Percentiles rank a stretch among this genome's conserved stretches.
These are phyloP conservation scores for Dioscorea dumetorum DNA, from an alignment of 106 monocot genomes.

Conservation along the genomic window DNA sequence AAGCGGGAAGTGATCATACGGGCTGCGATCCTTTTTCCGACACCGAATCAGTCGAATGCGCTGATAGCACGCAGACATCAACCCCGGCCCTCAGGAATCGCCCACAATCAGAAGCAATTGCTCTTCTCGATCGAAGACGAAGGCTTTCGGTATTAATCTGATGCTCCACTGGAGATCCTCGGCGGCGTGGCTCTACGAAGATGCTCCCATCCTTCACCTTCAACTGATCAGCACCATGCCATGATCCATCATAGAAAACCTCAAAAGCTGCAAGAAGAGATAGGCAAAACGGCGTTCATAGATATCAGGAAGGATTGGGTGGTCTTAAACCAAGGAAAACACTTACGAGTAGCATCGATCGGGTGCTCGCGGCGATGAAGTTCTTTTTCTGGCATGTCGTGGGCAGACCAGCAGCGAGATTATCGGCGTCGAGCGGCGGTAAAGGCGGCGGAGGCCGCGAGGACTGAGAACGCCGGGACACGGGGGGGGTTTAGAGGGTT, in stretches of 20 bases:
- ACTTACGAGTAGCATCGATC: slow-evolving; percentile 14
- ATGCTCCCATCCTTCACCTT: slow-evolving; percentile 39
- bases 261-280: slow-evolving; percentile 59
- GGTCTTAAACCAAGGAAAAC: background rate
- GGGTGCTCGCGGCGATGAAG: background rate
- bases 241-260: slow-evolving; percentile 52
- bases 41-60: slow-evolving; percentile 22
- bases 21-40: slow-evolving; percentile 14
- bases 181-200: slow-evolving; percentile 9
- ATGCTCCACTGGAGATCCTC: slow-evolving; percentile 18
- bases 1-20: slow-evolving; percentile 23
- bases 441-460: no score
- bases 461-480: no score
- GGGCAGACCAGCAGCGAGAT: no score
- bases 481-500: no score
- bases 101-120: slow-evolving; percentile 39
- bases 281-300: background rate
- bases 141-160: slow-evolving; percentile 30
- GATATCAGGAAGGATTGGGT: background rate
- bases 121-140: slow-evolving; percentile 57
- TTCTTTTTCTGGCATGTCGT: background rate
- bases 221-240: slow-evolving; percentile 41
- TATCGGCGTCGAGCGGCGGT: no score
- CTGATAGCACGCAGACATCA: slow-evolving; percentile 57
- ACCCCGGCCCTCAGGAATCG: slow-evolving; percentile 34